These are phyloP conservation scores for Aegilops longissima DNA, from an alignment of 176 grass and related monocot genomes.

Conservation along the genomic window DNA sequence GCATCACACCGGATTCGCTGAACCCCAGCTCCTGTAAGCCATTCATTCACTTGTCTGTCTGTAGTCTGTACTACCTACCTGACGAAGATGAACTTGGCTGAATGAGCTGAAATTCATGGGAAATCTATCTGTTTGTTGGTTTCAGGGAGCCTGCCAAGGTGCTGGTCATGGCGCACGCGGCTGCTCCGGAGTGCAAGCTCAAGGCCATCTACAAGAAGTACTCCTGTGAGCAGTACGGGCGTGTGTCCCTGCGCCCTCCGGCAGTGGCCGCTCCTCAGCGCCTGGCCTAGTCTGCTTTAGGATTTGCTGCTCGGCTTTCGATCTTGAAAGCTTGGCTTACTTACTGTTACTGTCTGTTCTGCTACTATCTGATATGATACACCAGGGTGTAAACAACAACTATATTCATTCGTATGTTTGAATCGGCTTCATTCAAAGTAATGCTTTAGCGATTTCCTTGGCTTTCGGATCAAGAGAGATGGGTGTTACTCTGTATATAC, in stretches of 20 bases:
- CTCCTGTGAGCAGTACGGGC: conserved; percentile 13
- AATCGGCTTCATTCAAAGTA: no score
- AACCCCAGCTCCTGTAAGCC: conserved; percentile 51
- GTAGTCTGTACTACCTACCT: neutral
- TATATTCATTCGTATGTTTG: neutral
- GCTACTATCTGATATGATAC: neutral
- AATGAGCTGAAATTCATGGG: neutral
- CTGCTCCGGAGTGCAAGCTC: conserved; percentile 31
- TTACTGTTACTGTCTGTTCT: neutral
- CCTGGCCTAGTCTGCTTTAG: neutral
- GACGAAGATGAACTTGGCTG: neutral
- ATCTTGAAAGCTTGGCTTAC: neutral
- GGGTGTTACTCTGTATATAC: neutral
- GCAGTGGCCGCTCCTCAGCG: neutral
- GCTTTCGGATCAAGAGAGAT: neutral
- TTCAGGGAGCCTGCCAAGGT: conserved; percentile 43
- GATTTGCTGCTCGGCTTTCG: neutral
- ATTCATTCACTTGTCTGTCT: neutral
- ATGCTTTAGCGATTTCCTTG: neutral
- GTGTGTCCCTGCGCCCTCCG: conserved; percentile 30
- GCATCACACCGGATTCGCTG: conserved; percentile 50
- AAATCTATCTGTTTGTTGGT: neutral
- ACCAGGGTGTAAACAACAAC: neutral
- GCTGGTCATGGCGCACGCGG: conserved; percentile 33
- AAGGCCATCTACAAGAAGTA: conserved; percentile 58